Conservation (phyloP, 2,329 filamentous ascomycete genomes). For the Colletotrichum higginsianum region DNA sequence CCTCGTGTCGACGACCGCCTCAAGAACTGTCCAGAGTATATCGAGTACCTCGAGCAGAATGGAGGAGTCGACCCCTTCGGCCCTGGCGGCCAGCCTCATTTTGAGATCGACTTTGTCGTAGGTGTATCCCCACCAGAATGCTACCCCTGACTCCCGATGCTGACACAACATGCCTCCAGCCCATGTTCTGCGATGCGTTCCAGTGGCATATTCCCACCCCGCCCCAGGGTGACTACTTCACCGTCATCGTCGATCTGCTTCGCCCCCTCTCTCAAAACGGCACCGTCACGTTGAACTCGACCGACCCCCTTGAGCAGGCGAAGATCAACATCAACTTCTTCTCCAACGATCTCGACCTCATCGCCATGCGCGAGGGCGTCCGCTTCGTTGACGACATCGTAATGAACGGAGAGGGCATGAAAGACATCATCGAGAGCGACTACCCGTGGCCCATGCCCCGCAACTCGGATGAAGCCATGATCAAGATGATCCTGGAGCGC, state of each 20-base stretch:
- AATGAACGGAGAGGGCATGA: constrained; percentile 69
- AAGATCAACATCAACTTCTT: constrained; percentile 75
- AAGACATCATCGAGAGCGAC: constrained; percentile 65
- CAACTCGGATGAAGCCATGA: constrained; percentile 69
- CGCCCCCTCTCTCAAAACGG: constrained; percentile 61
- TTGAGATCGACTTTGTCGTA: constrained; percentile 73
- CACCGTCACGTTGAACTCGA: constrained; percentile 69
- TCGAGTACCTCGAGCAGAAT: constrained; percentile 56
- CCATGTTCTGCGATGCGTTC: constrained; percentile 67
- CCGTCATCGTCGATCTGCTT: constrained; percentile 67
- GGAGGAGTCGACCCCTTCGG: constrained; percentile 67
- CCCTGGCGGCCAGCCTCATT: constrained; percentile 71
- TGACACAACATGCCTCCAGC: not conserved
- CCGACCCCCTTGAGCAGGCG: constrained; percentile 70
- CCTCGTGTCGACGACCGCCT: constrained; percentile 70
- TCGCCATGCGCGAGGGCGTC: constrained; percentile 72
- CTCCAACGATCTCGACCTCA: constrained; percentile 67
- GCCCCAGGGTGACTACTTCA: constrained; percentile 64
- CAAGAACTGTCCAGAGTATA: constrained; percentile 63
- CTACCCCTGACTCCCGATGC: not conserved
- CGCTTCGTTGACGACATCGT: constrained; percentile 71
- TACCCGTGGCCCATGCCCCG: constrained; percentile 75
- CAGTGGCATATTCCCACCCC: constrained; percentile 63
- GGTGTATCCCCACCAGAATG: not conserved
- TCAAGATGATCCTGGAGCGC: constrained; percentile 69